A percentile compares a stretch with the other conserved stretches of the same genome.
Conservation (phyloP, 257 asterid genomes). For the Solanum raphanifolium region DNA sequence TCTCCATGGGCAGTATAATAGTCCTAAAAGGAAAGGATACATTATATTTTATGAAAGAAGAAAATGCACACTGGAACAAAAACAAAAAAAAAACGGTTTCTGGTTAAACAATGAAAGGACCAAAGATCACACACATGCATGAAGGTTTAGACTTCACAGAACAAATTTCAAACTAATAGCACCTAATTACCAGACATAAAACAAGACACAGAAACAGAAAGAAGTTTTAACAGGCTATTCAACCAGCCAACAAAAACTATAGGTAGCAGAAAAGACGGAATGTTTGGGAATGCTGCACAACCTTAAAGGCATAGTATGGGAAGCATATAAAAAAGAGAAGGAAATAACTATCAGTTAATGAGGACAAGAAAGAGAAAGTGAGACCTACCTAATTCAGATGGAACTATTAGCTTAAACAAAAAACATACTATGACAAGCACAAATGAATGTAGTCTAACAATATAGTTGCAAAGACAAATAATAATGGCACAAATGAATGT, state of each 20-base stretch:
- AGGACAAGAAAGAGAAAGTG: not conserved
- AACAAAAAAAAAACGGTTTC: not conserved
- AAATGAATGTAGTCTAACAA: not conserved
- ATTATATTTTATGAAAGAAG: not conserved
- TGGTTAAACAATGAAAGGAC: not conserved
- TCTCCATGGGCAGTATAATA: constrained; percentile 90
- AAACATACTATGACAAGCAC: not conserved
- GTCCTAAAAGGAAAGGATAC: constrained; percentile 33
- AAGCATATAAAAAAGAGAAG: not conserved
- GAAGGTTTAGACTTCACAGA: not conserved
- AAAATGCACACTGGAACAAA: not conserved
- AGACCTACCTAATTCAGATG: not conserved
- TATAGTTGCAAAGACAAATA: not conserved
- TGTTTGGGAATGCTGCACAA: not conserved
- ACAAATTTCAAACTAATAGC: not conserved
- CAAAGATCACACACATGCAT: not conserved
- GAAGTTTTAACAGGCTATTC: not conserved
- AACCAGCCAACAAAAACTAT: not conserved
- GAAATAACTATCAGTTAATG: not conserved
- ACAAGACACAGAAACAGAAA: not conserved
- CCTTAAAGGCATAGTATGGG: not conserved
- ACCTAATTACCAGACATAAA: not conserved
- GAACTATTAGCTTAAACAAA: not conserved
- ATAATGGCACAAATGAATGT: not conserved
- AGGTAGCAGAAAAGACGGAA: not conserved